Evolutionary conservation across 306 rosid genomes (phyloP), one percentile per base, ranked within the genome.

Genomic region (Macrotyloma uniflorum): DNA sequence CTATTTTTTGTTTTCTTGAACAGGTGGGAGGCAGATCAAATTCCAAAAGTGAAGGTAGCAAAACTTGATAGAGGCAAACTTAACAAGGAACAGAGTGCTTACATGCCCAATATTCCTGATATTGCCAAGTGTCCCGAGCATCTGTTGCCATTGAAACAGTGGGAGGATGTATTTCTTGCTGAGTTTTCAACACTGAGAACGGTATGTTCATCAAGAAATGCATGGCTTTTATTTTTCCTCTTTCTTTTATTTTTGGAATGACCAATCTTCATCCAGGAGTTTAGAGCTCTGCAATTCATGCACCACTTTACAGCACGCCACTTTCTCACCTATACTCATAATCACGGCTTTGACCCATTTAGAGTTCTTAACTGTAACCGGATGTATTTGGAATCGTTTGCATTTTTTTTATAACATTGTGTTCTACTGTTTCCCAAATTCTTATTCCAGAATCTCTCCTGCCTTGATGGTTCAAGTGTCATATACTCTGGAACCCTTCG

Each of bases 1-100:
- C 62, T 33, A 45, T 75, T 66, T 67, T 66, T 51, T 8, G 40
- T 59, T 68, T 50, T 55, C 61, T 59, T 79, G 45, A 63, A 53
- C 42, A 95, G 99, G 87, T 95, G 97, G 98, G 99, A 95, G 80
- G 99, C 98, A 63, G 74, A 88, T 38, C 90, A 74, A 79, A 86
- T 91, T 70, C 98, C 98, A 8, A 88, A 88, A 75, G 96, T 95
- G 85, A 88, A 89, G 86, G 88, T 95, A 71, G 97, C 96, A 69
- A 91, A 89, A 85, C 76, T 91, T 70, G 96, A 95, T 79, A 86
- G 83, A 81, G 89, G 90, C 55, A 86, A 83, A 81, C 58, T 88
- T 46, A 84, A 55, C 76, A 86, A 77, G 85, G 93, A 92, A 74
- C 99, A 87, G 82, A 95, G 97, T 86, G 90, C 77, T 50, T 95